Base-by-base conservation (phyloP, 73 alveolate species). In the Tetrahymena elliotti region DNA sequence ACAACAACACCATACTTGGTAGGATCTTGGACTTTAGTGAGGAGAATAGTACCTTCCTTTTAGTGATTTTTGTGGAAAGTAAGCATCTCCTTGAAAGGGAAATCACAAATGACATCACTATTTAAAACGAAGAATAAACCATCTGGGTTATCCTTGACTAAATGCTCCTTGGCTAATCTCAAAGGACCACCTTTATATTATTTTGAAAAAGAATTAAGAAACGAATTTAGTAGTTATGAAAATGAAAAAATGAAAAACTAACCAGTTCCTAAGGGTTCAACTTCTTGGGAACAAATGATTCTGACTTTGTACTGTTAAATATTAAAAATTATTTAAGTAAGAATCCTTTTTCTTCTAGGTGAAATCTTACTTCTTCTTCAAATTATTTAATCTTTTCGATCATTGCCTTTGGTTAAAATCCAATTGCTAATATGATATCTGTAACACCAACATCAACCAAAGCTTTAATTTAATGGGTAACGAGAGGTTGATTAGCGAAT, bases 151-250 rank as follows among this genome's bases (percentile, higher is more conserved):
- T 98, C 99, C 41, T 97, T 97, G 83, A 96, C 92, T 40, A 98
- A 96, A 47, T 95, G 93, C 36, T 98, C 98, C 95, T 98, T 97
- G 11, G 99, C 99, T 93, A 98, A 96, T 39, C 99, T 98, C 15
- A 99, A 95, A 18, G 99, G 99, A 4, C 99, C 99, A 24, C 99
- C 99, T 20, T 99, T 97, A 11, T 98, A 98, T 94, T 97, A 53
- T 9, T 98, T 98, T 35, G 94, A 96, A 82, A 94, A 95, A 93
- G 97, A 99, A 16, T 54, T 83, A 24, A 96, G 94, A 52, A 93
- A 36, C 6, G 8, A 37, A 20, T 34, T 93, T 35, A 0, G 35
- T n/a, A 3, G 20, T n/a, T 36, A 15, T 0, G 8, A n/a, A 37
- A 84, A 38, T 84, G 68, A 39, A 37, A 35, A 35, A 20, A 84